Base-by-base conservation (phyloP, 768 basidiomycete species). In the Hortiboletus campestris region DNA sequence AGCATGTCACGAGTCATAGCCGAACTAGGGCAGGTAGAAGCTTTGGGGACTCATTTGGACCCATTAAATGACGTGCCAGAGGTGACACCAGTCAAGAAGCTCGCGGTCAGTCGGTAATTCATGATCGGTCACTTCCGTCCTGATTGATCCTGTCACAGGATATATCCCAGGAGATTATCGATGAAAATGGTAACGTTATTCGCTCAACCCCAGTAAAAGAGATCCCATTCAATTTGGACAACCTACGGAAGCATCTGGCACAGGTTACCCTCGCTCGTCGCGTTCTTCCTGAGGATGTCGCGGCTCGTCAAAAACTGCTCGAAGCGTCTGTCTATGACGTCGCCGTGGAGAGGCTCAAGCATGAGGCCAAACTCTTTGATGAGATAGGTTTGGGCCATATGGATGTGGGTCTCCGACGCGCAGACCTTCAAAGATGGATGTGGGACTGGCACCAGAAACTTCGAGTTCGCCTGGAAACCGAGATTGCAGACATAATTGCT, bases 321-420 rank as follows among this genome's bases (percentile, higher is more conserved):
- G 94, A 96, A 70, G 82, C 87, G 42, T 90, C 91, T 3, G 91
- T 89, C 5, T 92, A 91, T 68, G 90, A 93, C 25, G 85, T 91
- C 35, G 92, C 93, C 0, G 77, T 83, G 3, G 82, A 85, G 62
- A 84, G 89, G 11, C 75, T 90, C 56, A 78, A 81, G 66, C 82
- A 85, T 52, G 83, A 91, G 63, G 73, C 79, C 10, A 78, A 85
- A 53, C 47, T 78, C 1, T 79, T 92, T 49, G 77, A 81, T 6
- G 74, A 79, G 29, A 75, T 88, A 17, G 86, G 86, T 14, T 61
- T 91, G 22, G 78, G 69, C 28, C 76, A 73, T 54, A 71, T 75
- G 31, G 76, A 74, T 55, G 72, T 71, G 19, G 72, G 73, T 10
- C 72, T 84, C 49, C 75, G 74, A 42, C 71, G 75, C 29, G 73